These are phyloP conservation scores for Boletellus emodensis DNA, from an alignment of 768 basidiomycete species.

Conservation along the genomic window DNA sequence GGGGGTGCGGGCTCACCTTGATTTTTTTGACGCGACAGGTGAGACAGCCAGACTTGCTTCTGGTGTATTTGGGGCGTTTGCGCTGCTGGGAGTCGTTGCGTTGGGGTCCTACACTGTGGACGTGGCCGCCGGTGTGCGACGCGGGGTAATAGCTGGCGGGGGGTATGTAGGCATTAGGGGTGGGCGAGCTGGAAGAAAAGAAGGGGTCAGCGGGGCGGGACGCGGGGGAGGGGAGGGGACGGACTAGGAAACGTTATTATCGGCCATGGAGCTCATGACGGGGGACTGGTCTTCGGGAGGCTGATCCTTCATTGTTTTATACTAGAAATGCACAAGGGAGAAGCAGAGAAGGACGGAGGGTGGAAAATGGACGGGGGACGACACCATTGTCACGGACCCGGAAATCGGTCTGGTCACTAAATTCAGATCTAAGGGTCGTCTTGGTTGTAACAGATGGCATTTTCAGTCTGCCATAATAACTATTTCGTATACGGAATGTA, in stretches of 20 bases:
- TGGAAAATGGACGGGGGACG: constrained; percentile 37
- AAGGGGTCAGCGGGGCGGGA: constrained; percentile 16
- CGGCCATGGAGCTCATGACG: constrained; percentile 44
- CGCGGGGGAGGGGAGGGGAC: constrained; percentile 25
- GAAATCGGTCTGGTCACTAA: constrained; percentile 49
- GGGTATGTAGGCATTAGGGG: constrained; percentile 40
- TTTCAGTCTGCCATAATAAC: constrained; percentile 37
- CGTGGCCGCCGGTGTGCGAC: constrained; percentile 31
- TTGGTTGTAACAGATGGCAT: constrained; percentile 45
- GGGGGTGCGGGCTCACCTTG: constrained; percentile 54
- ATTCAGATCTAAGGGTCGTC: constrained; percentile 73
- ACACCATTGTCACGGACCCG: constrained; percentile 40
- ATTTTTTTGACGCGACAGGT: constrained; percentile 95
- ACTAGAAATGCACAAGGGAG: constrained; percentile 30
- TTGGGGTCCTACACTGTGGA: constrained; percentile 47
- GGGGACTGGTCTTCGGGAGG: constrained; percentile 35
- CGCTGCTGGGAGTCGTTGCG: constrained; percentile 53
- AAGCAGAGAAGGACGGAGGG: constrained; percentile 33
- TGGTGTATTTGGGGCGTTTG: constrained; percentile 88
- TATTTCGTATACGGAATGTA: constrained; percentile 40
- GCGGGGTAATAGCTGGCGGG: constrained; percentile 39
- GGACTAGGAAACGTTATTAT: constrained; percentile 55
- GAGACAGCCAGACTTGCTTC: constrained; percentile 92
- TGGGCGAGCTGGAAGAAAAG: constrained; percentile 30
- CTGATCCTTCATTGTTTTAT: constrained; percentile 50